A percentile compares a stretch with the other conserved stretches of the same genome.
These are phyloP conservation scores for Yamadazyma sp. DNA, from an alignment of 805 yeast genomes.

Conservation along the genomic window DNA sequence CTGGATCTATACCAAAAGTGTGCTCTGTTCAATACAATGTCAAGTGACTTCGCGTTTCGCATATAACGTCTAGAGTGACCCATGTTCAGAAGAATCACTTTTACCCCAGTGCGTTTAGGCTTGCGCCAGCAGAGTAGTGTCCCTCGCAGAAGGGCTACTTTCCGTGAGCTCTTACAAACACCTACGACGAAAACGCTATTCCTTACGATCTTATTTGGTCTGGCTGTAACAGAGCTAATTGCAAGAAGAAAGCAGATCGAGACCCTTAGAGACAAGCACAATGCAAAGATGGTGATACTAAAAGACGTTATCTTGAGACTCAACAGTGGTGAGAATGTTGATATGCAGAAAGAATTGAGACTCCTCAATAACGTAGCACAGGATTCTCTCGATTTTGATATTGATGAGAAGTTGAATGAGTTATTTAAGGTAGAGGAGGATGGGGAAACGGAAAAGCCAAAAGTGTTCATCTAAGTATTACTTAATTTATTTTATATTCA, in stretches of 20 bases:
- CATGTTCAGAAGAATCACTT: background rate
- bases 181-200: conserved; percentile 40
- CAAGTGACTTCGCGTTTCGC: background rate
- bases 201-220: conserved; percentile 39
- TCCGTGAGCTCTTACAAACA: conserved; percentile 29
- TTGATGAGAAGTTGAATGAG: conserved; percentile 39
- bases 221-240: conserved; percentile 50
- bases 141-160: conserved; percentile 20
- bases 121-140: background rate
- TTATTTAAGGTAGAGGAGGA: conserved; percentile 34
- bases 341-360: conserved; percentile 40
- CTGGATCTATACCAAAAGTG: too few species aligned
- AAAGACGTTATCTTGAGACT: conserved; percentile 31
- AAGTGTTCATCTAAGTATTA: background rate
- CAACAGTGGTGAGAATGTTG: conserved; percentile 36
- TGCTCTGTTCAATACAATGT: too few species aligned
- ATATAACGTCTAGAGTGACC: too few species aligned
- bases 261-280: conserved; percentile 39
- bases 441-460: background rate
- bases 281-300: conserved; percentile 32
- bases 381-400: conserved; percentile 33
- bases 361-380: conserved; percentile 28
- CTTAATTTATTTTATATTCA: too few species aligned
- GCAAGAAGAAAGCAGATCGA: conserved; percentile 46
- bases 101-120: background rate